phyloP scores from a whole-genome alignment of 169 alveolate species.

The Plasmodium coatneyi region DNA sequence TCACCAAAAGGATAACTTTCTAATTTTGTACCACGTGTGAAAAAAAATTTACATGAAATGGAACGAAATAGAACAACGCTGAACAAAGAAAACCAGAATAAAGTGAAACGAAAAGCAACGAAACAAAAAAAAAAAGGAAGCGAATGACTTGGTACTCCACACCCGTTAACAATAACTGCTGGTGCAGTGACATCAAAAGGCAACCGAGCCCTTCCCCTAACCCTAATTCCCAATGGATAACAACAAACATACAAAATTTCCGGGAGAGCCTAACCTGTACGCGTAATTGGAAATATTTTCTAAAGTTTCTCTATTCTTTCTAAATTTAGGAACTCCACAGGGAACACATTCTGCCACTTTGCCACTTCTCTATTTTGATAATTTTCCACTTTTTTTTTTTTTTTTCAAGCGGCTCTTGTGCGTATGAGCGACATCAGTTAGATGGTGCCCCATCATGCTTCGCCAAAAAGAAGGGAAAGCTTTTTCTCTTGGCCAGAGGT shows the following conservation, averaged over 20 bases:
- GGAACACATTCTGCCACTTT: not conserved
- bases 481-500: constrained; percentile 28
- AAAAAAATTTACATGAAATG: not conserved
- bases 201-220: not conserved
- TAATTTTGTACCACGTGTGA: not conserved
- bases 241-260: not conserved
- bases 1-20: not conserved
- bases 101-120: not conserved
- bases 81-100: not conserved
- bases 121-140: not conserved
- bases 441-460: not conserved
- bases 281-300: constrained; percentile 10
- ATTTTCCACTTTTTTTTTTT: not conserved
- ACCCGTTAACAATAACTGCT: not conserved
- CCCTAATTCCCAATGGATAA: constrained; percentile 7
- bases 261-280: not conserved
- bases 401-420: not conserved
- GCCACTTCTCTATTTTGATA: not conserved
- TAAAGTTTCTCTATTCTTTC: not conserved
- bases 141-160: not conserved
- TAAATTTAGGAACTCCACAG: not conserved
- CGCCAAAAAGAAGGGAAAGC: constrained; percentile 7
- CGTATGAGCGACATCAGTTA: constrained; percentile 6
- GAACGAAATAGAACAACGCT: not conserved
- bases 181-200: not conserved